Conservation (phyloP, 331 rosid species). For the Dryas integrifolia region DNA sequence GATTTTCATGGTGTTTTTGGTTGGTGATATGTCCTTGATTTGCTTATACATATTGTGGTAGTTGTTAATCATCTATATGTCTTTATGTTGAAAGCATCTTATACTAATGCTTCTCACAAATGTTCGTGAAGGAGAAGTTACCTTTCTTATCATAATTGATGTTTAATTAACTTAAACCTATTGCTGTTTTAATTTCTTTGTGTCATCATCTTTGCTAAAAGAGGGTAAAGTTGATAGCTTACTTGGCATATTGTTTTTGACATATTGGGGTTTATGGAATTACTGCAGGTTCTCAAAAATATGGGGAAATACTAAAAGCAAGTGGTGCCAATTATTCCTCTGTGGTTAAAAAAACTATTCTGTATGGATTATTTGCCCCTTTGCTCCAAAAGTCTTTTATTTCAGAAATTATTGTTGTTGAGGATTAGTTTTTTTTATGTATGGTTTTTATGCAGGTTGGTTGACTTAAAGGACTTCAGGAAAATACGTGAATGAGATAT, state of each 20-base stretch:
- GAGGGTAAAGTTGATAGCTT: not conserved
- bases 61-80: no score
- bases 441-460: conserved; percentile 32
- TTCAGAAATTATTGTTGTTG: not conserved
- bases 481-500: conserved; percentile 59
- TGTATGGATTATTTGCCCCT: conserved; percentile 40
- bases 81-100: no score
- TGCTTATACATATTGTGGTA: no score
- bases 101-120: no score
- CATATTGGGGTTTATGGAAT: not conserved
- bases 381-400: not conserved
- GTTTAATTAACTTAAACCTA: no score
- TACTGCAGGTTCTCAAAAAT: conserved; percentile 62
- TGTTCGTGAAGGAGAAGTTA: no score
- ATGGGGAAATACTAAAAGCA: conserved; percentile 83
- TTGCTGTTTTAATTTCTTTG: not conserved
- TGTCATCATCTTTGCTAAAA: not conserved
- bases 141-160: no score
- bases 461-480: conserved; percentile 83
- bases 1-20: no score
- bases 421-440: conserved; percentile 4
- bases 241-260: not conserved
- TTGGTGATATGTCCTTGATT: no score
- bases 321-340: conserved; percentile 72
- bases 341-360: conserved; percentile 77